A percentile compares a stretch with the other conserved stretches of the same genome.
These are phyloP conservation scores for Meripilus lineatus DNA, from an alignment of 1,284 basidiomycete species.

Conservation along the genomic window DNA sequence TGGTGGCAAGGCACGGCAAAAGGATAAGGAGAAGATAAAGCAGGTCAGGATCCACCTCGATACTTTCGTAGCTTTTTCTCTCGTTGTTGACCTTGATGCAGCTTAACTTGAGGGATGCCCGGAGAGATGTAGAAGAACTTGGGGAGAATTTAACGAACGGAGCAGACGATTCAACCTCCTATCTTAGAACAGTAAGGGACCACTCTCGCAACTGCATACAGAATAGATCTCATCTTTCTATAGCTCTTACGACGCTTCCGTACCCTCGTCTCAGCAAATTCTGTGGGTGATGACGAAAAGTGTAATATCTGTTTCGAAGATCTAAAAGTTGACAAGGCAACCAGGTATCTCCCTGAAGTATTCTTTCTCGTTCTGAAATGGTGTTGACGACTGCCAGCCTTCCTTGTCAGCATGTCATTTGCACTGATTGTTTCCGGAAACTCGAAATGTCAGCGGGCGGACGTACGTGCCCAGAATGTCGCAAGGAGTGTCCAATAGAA, in stretches of 20 bases:
- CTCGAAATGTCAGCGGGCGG: conserved; percentile 20
- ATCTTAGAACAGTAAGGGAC: conserved; percentile 37
- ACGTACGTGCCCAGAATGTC: conserved; percentile 39
- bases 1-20: conserved; percentile 20
- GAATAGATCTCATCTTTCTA: conserved; percentile 2
- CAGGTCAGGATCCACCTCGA: conserved; percentile 17
- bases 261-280: conserved; percentile 35
- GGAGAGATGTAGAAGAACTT: conserved; percentile 36
- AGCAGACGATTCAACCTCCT: conserved; percentile 27
- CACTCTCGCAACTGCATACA: not conserved
- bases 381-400: conserved; percentile 25
- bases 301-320: conserved; percentile 40
- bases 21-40: conserved; percentile 26
- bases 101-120: conserved; percentile 33
- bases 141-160: conserved; percentile 21
- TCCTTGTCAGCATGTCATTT: conserved; percentile 40
- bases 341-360: conserved; percentile 18
- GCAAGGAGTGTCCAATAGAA: conserved; percentile 26
- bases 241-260: conserved; percentile 41
- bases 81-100: conserved; percentile 13
- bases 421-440: conserved; percentile 32
- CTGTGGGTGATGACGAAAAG: conserved; percentile 38
- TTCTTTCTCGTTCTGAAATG: not conserved
- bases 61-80: not conserved
- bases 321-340: conserved; percentile 31